These are phyloP conservation scores for Pulveroboletus sp. DNA, from an alignment of 768 basidiomycete species.

Conservation along the genomic window DNA sequence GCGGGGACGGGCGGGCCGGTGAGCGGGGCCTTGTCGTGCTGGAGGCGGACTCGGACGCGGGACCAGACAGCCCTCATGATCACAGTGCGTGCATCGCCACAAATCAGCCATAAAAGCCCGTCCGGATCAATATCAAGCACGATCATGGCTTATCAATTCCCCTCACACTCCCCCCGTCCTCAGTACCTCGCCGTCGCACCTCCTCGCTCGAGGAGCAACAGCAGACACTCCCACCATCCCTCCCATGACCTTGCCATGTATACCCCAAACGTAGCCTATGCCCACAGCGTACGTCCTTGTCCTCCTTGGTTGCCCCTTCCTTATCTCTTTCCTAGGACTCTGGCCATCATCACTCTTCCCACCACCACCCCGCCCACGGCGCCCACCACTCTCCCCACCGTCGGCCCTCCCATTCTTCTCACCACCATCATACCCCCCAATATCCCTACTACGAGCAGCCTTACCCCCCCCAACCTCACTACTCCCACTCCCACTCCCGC, in stretches of 20 bases:
- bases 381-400: slow-evolving; percentile 10
- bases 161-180: slow-evolving; percentile 1
- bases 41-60: slow-evolving; percentile 15
- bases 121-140: background rate
- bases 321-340: slow-evolving; percentile 13
- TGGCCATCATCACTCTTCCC: slow-evolving; percentile 11
- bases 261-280: slow-evolving; percentile 5
- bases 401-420: slow-evolving; percentile 20
- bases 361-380: slow-evolving; percentile 4
- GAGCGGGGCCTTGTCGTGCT: slow-evolving; percentile 15
- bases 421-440: slow-evolving; percentile 8
- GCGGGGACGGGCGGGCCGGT: slow-evolving; percentile 17
- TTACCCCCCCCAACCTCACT: slow-evolving; percentile 4
- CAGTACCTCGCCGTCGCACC: slow-evolving; percentile 8
- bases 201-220: slow-evolving; percentile 13
- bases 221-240: slow-evolving; percentile 15
- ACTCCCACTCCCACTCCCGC: slow-evolving; percentile 14
- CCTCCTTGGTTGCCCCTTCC: background rate
- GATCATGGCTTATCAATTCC: slow-evolving; percentile 26
- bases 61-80: too few species aligned
- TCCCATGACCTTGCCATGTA: background rate
- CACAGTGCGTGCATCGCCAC: too few species aligned
- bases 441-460: slow-evolving; percentile 10
- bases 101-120: background rate
- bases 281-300: slow-evolving; percentile 13